Evolutionary conservation across 805 yeast species (phyloP).

Genomic region (Pichia cephalocereana): DNA sequence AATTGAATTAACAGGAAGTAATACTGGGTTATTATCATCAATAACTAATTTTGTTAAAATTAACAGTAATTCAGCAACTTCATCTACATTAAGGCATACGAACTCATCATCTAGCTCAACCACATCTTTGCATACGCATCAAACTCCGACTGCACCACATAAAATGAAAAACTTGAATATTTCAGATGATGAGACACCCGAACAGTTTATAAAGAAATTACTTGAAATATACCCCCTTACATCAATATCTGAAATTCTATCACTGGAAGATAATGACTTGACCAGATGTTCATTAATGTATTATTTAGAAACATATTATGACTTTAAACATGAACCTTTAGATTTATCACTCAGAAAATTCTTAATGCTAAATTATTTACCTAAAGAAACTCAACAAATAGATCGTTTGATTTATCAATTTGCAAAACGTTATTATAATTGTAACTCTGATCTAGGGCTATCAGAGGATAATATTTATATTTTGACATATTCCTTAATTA

Average conservation of each 20-base stretch:
- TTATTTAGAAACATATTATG: conserved; percentile 28
- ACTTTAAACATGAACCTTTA: conserved; percentile 46
- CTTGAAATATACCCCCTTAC: conserved; percentile 19
- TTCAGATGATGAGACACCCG: conserved; percentile 21
- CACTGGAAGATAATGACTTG: conserved; percentile 23
- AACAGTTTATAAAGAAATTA: conserved; percentile 25
- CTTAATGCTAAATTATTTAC: conserved; percentile 48
- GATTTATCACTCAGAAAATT: conserved; percentile 59
- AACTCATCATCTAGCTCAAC: not conserved
- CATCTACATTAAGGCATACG: not conserved
- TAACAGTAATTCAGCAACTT: conserved; percentile 8
- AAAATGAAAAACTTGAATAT: not conserved
- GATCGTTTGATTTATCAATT: conserved; percentile 57
- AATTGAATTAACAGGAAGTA: conserved; percentile 4
- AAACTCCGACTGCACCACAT: not conserved
- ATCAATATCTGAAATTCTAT: conserved; percentile 20
- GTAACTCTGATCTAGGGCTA: conserved; percentile 30
- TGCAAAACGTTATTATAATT: conserved; percentile 40
- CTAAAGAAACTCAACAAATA: conserved; percentile 69
- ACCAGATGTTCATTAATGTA: conserved; percentile 17
- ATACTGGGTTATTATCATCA: conserved; percentile 22
- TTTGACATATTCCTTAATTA: conserved; percentile 52
- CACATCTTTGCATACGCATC: not conserved
- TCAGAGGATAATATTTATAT: conserved; percentile 49
- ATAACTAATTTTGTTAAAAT: conserved; percentile 23